Evolutionary conservation across 768 basidiomycete genomes (phyloP).

Genomic region (Collybiopsis confluens): DNA sequence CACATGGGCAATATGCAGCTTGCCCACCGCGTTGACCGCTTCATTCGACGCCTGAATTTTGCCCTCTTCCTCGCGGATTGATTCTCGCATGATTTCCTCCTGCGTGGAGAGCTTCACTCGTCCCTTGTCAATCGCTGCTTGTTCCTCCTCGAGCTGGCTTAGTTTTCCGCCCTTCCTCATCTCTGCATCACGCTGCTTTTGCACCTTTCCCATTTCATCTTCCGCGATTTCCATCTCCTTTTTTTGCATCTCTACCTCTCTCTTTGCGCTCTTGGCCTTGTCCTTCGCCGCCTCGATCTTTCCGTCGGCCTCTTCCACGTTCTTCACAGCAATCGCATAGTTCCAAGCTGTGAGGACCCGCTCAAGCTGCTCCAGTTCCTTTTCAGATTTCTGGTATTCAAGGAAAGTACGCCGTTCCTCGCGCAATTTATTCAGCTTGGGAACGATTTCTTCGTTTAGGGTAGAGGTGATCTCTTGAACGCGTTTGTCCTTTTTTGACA

Average conservation of each 20-base stretch:
- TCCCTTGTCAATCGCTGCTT: conserved; percentile 71
- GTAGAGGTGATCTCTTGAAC: conserved; percentile 83
- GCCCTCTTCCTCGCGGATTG: conserved; percentile 75
- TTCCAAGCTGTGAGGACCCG: conserved; percentile 85
- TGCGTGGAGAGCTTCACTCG: conserved; percentile 82
- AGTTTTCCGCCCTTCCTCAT: conserved; percentile 91
- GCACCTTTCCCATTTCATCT: conserved; percentile 53
- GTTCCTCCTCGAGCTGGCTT: conserved; percentile 79
- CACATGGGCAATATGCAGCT: too few relatives aligned
- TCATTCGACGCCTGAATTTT: conserved; percentile 47
- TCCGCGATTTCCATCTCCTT: conserved; percentile 64
- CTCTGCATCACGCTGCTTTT: conserved; percentile 75
- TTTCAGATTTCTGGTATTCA: conserved; percentile 82
- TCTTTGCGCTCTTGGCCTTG: conserved; percentile 43
- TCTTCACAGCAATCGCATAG: conserved; percentile 63
- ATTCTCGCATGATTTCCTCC: conserved; percentile 72
- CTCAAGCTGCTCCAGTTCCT: conserved; percentile 83
- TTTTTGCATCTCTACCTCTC: conserved; percentile 43
- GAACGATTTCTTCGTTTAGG: conserved; percentile 86
- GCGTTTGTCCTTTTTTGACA: conserved; percentile 95
- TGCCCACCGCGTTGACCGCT: conserved; percentile 58
- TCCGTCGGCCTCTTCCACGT: conserved; percentile 48
- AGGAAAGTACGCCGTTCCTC: conserved; percentile 85
- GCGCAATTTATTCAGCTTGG: conserved; percentile 89
- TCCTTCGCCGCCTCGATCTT: conserved; percentile 49